Percentiles rank a stretch among this genome's conserved stretches.
Conservation (phyloP, 2,329 filamentous ascomycete genomes). For the Hirsutella rhossiliensis region DNA sequence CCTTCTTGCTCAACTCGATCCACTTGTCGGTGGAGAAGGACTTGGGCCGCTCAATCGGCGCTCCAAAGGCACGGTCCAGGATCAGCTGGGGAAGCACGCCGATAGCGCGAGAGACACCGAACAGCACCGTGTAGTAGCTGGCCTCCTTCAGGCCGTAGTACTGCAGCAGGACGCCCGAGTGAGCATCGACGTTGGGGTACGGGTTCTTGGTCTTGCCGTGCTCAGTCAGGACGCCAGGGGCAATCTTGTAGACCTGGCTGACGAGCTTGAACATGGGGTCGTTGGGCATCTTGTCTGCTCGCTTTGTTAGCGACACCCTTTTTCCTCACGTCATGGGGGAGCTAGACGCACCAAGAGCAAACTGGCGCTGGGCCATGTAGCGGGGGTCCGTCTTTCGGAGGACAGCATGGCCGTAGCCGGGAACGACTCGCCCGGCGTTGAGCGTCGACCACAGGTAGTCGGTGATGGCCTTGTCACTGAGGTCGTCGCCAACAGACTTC, state of each 20-base stretch:
- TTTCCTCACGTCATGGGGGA: neutral
- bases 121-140: conserved; percentile 99
- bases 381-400: conserved; percentile 99
- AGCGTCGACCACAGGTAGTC: conserved; percentile 98
- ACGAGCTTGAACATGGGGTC: conserved; percentile 99
- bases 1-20: conserved; percentile 83
- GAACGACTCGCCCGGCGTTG: conserved; percentile 90
- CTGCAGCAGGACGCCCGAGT: conserved; percentile 98
- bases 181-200: conserved; percentile 96
- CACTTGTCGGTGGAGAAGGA: conserved; percentile 96
- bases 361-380: conserved; percentile 96
- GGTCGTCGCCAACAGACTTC: conserved; percentile 82
- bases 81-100: conserved; percentile 99
- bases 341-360: conserved; percentile 53
- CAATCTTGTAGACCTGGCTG: conserved; percentile 99
- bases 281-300: conserved; percentile 67
- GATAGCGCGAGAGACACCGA: conserved; percentile 95
- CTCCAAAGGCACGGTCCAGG: conserved; percentile 94
- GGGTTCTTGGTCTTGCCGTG: conserved; percentile 99
- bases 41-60: conserved; percentile 97
- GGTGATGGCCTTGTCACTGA: conserved; percentile 92
- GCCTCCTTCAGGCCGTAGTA: conserved; percentile 98
- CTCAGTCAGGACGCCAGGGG: conserved; percentile 92
- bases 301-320: conserved; percentile 14
- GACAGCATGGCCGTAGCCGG: conserved; percentile 96